phyloP scores from a whole-genome alignment of 768 basidiomycete species.

The Auricularia sp. region DNA sequence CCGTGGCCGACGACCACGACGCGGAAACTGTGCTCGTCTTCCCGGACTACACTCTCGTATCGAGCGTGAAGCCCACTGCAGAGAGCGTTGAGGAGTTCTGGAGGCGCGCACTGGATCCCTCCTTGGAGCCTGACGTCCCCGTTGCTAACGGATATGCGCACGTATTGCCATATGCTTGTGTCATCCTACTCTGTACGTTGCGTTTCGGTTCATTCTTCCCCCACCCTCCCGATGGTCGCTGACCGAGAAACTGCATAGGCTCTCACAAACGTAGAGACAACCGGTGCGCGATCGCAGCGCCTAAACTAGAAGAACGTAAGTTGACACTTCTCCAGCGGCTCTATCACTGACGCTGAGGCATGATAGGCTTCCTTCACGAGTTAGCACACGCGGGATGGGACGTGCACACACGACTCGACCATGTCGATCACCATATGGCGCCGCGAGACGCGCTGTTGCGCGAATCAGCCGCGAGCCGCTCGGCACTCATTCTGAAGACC shows the following conservation, averaged over 20 bases:
- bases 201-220: background rate
- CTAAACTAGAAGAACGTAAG: slow-evolving; percentile 68
- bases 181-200: slow-evolving; percentile 77
- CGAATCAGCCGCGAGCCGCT: slow-evolving; percentile 33
- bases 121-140: slow-evolving; percentile 36
- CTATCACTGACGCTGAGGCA: slow-evolving; percentile 2
- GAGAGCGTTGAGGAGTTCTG: slow-evolving; percentile 41
- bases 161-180: slow-evolving; percentile 73
- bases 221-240: background rate
- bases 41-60: slow-evolving; percentile 83
- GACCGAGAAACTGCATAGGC: slow-evolving; percentile 44
- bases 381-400: slow-evolving; percentile 67
- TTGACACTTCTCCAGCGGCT: slow-evolving; percentile 14
- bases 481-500: slow-evolving; percentile 74
- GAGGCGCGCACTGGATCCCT: slow-evolving; percentile 51
- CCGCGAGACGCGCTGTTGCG: slow-evolving; percentile 41
- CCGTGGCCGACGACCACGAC: slow-evolving; percentile 51
- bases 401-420: slow-evolving; percentile 64
- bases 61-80: slow-evolving; percentile 36
- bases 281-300: slow-evolving; percentile 80
- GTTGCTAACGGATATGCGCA: slow-evolving; percentile 44
- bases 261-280: slow-evolving; percentile 92
- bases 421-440: slow-evolving; percentile 41
- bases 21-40: slow-evolving; percentile 78
- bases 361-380: slow-evolving; percentile 48